phyloP scores from a whole-genome alignment of 148 eudicot genomes.

The Spergularia marina region DNA sequence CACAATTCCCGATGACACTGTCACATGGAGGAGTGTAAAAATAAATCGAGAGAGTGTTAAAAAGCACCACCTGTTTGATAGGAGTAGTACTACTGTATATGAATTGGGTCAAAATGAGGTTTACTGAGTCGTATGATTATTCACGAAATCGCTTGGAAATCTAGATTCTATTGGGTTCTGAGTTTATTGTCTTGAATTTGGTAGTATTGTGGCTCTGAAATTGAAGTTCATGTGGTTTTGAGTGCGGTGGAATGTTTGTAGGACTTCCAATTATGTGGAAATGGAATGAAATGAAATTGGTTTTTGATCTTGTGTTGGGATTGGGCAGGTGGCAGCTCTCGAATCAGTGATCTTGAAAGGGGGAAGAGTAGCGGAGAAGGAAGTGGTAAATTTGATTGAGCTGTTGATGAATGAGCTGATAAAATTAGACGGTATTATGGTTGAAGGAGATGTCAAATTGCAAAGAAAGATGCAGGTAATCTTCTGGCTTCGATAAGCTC shows the following conservation, averaged over 20 bases:
- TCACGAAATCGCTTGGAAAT: neutral
- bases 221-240: neutral
- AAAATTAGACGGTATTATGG: conserved; percentile 64
- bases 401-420: conserved; percentile 76
- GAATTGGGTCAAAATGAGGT: neutral
- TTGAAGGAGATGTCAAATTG: conserved; percentile 75
- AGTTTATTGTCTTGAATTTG: neutral
- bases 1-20: too few relatives aligned
- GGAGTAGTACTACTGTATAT: neutral
- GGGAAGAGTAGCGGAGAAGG: conserved; percentile 67
- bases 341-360: conserved; percentile 69
- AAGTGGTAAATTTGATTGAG: conserved; percentile 51
- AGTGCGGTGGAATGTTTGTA: neutral
- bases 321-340: conserved; percentile 62
- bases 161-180: neutral
- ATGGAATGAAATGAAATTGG: neutral
- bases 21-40: too few relatives aligned
- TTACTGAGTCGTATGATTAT: neutral
- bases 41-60: too few relatives aligned
- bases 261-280: neutral
- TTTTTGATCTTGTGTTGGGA: conserved; percentile 13
- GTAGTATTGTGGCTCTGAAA: conserved; percentile 15
- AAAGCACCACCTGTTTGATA: too few relatives aligned
- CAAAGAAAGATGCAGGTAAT: conserved; percentile 87
- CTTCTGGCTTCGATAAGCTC: neutral